Percentiles rank a stretch among this genome's conserved stretches.
Evolutionary conservation across 1,139 yeast genomes (phyloP).

Genomic region (Pichia kudriavzevii): DNA sequence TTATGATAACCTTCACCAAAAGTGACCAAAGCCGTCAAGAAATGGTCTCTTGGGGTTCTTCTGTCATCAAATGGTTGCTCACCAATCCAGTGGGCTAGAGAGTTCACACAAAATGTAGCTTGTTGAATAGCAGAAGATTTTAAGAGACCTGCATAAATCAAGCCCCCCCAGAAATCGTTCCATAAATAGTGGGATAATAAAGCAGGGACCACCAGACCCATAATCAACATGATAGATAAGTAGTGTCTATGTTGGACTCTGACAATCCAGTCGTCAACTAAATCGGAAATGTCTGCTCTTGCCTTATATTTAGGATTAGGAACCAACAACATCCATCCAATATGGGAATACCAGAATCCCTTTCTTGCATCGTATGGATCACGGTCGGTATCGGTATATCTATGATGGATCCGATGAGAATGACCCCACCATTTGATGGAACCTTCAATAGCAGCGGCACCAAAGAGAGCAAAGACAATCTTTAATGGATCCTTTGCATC

Average conservation of each 20-base stretch:
- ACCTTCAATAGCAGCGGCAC: slow-evolving; percentile 95
- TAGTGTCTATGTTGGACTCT: slow-evolving; percentile 92
- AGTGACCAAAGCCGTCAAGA: slow-evolving; percentile 87
- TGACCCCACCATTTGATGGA: slow-evolving; percentile 99
- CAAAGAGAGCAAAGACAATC: slow-evolving; percentile 70
- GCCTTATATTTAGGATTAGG: slow-evolving; percentile 95
- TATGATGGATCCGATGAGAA: slow-evolving; percentile 93
- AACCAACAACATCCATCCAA: slow-evolving; percentile 95
- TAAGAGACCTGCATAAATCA: slow-evolving; percentile 81
- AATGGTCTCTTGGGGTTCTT: slow-evolving; percentile 96
- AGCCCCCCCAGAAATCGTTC: slow-evolving; percentile 91
- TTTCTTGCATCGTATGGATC: slow-evolving; percentile 96
- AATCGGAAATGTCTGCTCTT: slow-evolving; percentile 91
- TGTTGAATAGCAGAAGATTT: slow-evolving; percentile 86
- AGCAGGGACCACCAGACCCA: slow-evolving; percentile 71
- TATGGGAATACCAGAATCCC: slow-evolving; percentile 92
- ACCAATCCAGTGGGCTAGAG: slow-evolving; percentile 98
- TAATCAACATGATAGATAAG: slow-evolving; percentile 53
- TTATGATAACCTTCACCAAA: slow-evolving; percentile 99
- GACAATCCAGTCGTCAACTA: slow-evolving; percentile 84
- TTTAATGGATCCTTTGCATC: slow-evolving; percentile 66
- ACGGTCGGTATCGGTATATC: slow-evolving; percentile 93
- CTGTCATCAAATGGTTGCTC: slow-evolving; percentile 96
- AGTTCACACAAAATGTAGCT: slow-evolving; percentile 97
- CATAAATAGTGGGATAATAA: slow-evolving; percentile 70